Evolutionary conservation across 2,329 filamentous ascomycete species (phyloP).

Genomic region (Periconia sp.): DNA sequence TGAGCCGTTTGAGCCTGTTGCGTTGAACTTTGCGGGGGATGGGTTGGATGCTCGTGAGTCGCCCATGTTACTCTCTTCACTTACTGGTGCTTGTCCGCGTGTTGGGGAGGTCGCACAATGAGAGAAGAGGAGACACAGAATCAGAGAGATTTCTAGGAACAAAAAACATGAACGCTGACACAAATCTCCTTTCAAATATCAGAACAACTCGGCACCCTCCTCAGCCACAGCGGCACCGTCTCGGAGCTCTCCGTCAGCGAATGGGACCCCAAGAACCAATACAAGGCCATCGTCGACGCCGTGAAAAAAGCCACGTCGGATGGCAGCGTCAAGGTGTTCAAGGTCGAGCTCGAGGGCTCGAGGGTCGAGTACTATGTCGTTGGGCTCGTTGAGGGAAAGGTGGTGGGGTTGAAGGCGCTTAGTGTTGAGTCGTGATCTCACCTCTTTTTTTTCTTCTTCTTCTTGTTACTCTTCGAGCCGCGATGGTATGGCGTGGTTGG

Average conservation of each 20-base stretch:
- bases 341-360: conserved; percentile 63
- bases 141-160: no score
- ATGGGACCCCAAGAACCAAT: conserved; percentile 74
- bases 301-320: conserved; percentile 63
- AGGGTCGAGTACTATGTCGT: conserved; percentile 81
- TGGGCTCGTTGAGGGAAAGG: conserved; percentile 59
- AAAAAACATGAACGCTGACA: no score
- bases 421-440: conserved; percentile 63
- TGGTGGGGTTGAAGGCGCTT: conserved; percentile 79
- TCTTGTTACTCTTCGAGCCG: no score
- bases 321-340: conserved; percentile 75
- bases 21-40: conserved; percentile 61
- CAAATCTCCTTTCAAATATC: not conserved
- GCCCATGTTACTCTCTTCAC: conserved; percentile 1
- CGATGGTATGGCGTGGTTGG: no score
- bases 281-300: conserved; percentile 68
- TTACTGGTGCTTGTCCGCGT: not conserved
- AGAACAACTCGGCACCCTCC: conserved; percentile 72
- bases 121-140: no score
- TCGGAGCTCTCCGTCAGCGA: conserved; percentile 67
- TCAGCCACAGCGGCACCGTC: conserved; percentile 62
- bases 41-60: conserved; percentile 59
- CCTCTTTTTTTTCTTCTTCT: not conserved
- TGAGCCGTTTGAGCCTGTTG: conserved; percentile 80
- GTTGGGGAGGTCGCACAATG: no score